Base-by-base conservation (phyloP, 768 basidiomycete species). In the Amanita fuliginea region DNA sequence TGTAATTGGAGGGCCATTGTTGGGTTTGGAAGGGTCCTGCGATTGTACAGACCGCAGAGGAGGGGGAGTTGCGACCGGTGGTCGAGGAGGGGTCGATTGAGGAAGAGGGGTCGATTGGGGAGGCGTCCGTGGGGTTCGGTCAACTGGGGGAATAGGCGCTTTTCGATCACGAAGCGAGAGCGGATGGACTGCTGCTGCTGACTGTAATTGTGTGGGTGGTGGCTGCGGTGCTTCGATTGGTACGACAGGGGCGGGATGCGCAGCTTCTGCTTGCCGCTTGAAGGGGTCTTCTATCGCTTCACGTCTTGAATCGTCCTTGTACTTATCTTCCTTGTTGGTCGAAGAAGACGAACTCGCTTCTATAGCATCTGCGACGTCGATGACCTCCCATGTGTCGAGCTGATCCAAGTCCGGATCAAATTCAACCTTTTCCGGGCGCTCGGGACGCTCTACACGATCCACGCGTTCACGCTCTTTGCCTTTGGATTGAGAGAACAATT, bases 321-420 rank as follows among this genome's bases (percentile, higher is more conserved):
- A 16, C 22, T 28, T 47, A 8, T 26, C 34, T 26, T 37, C 24
- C 16, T 26, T 35, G 19, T 6, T 34, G 13, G 21, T 13, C 16
- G n/a, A 35, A 9, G 24, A 3, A 14, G n/a, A 24, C 10, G n/a
- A 3, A 21, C 33, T 16, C 11, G 28, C n/a, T 13, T 18, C 49
- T n/a, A 8, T 4, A 10, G 32, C 32, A 11, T 50, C 49, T 21
- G 32, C n/a, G 19, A 34, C 19, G 9, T 43, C 33, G 14, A 50
- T 43, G 13, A 50, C 41, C 33, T 42, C 49, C 49, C 49, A 50
- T 8, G 47, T 16, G 14, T 49, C 47, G 11, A 49, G 14, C 21
- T 19, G 36, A 4, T 41, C 39, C 10, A 5, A 14, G 9, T 48
- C 37, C 6, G 39, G 39, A 22, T 39, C 47, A 32, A 41, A 42